Evolutionary conservation across 345 rosid genomes (phyloP).

Genomic region (Eucalyptus curtisii): DNA sequence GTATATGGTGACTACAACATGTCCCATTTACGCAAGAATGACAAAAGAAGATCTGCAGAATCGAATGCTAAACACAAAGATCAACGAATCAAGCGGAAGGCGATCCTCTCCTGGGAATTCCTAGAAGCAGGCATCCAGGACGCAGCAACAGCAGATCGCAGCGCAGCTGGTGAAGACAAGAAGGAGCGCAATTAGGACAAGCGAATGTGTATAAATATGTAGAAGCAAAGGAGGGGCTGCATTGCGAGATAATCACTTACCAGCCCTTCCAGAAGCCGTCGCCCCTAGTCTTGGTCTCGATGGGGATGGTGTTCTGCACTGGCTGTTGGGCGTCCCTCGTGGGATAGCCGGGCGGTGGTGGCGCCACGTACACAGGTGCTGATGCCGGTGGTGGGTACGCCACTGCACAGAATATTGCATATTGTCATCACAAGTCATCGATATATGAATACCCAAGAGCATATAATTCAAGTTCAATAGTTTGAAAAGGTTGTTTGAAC

Average conservation of each 20-base stretch:
- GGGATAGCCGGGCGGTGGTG: slow-evolving; percentile 52
- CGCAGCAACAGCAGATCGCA: slow-evolving; percentile 14
- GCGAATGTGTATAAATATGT: background rate
- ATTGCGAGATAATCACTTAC: slow-evolving; percentile 2
- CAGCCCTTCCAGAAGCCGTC: slow-evolving; percentile 81
- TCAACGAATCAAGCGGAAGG: background rate
- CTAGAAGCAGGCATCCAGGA: background rate
- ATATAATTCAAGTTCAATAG: background rate
- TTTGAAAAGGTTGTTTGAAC: background rate
- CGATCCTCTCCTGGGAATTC: background rate
- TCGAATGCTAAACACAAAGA: background rate
- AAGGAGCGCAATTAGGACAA: background rate
- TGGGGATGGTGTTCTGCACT: background rate
- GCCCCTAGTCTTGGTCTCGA: slow-evolving; percentile 51
- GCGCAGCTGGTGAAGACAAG: slow-evolving; percentile 42
- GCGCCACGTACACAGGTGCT: slow-evolving; percentile 2
- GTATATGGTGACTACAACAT: background rate
- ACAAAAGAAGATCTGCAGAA: background rate
- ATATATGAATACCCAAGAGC: background rate
- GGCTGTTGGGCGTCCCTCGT: slow-evolving; percentile 9
- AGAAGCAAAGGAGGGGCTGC: background rate
- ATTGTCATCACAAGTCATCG: background rate
- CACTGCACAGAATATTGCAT: background rate
- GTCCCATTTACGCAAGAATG: background rate
- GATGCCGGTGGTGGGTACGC: slow-evolving; percentile 10